These are phyloP conservation scores for Xylariaceae sp. DNA, from an alignment of 2,329 filamentous ascomycete genomes.

Conservation along the genomic window DNA sequence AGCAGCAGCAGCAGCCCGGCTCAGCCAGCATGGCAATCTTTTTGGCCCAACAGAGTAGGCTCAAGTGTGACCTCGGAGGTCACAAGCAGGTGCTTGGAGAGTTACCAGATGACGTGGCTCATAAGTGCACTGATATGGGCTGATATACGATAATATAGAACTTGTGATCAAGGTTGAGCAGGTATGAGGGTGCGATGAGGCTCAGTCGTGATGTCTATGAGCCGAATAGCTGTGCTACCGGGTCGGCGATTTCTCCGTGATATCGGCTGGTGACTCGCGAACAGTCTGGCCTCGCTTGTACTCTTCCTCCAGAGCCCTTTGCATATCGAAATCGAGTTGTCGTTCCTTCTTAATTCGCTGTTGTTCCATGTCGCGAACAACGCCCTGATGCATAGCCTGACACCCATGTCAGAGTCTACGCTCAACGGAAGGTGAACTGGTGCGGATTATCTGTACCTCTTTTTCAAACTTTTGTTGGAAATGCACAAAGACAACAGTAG, in stretches of 20 bases:
- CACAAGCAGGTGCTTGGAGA: too few species aligned
- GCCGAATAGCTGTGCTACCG: conserved; percentile 8
- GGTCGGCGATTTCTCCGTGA: conserved; percentile 13
- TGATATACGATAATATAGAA: too few species aligned
- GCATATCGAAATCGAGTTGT: conserved; percentile 92
- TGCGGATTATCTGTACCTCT: conserved; percentile 55
- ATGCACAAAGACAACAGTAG: conserved; percentile 82
- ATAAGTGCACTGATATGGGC: too few species aligned
- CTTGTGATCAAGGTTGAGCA: too few species aligned
- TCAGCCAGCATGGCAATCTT: too few species aligned
- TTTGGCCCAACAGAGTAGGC: too few species aligned
- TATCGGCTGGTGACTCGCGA: neutral
- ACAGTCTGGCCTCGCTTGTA: conserved; percentile 88
- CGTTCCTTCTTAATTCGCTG: conserved; percentile 86
- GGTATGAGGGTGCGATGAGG: too few species aligned
- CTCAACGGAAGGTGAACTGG: neutral
- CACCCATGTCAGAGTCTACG: neutral
- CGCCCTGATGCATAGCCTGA: conserved; percentile 92
- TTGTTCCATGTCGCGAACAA: conserved; percentile 91
- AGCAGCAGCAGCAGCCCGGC: too few species aligned
- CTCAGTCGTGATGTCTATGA: neutral
- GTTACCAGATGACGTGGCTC: too few species aligned
- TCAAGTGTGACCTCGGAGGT: too few species aligned
- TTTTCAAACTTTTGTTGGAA: conserved; percentile 82
- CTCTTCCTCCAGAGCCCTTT: conserved; percentile 77